Base-by-base conservation (phyloP, 345 rosid species). In the Fremontodendron californicum region DNA sequence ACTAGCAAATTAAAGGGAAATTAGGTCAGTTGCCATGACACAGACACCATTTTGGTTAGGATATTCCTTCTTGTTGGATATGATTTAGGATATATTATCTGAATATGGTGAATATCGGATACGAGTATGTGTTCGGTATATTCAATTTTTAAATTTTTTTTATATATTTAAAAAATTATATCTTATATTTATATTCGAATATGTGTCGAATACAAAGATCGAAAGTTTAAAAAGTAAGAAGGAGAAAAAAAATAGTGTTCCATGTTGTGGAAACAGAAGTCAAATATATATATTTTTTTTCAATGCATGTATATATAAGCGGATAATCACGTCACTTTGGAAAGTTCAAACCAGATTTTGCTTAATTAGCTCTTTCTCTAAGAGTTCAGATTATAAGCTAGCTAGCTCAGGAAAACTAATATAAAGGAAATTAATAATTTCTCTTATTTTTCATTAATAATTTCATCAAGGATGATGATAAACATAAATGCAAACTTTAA, bases 391-490 rank as follows among this genome's bases (percentile, higher is more conserved):
- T 31, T 29, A 27, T 6, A 21, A 55, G 25, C 61, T n/a, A 57
- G 60, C 4, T 57, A 25, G 33, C 15, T 52, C 55, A 37, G 31
- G 29, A 12, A 21, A n/a, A 3, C n/a, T n/a, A 33, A 55, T 23
- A 3, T 64, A 16, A 29, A 55, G 19, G 6, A 12, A 45, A 46
- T 63, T 15, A 35, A 72, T 35, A 48, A 61, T n/a, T 16, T 48
- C 39, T 64, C 18, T 33, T 13, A 63, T 62, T 63, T 29, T 42
- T 21, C 73, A 46, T 71, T 21, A 37, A 51, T 35, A 37, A 39
- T n/a, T 52, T 29, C 75, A 51, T 72, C 61, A 51, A 71, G 75
- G 45, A 72, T 51, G 15, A 49, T 52, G 29, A 49, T 72, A 72
- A 33, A 49, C 12, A 72, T 19, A 51, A 48, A 48, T 19, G 39